Base-by-base conservation (phyloP, 1,284 basidiomycete genomes). In the Fomitopsis pinicola region DNA sequence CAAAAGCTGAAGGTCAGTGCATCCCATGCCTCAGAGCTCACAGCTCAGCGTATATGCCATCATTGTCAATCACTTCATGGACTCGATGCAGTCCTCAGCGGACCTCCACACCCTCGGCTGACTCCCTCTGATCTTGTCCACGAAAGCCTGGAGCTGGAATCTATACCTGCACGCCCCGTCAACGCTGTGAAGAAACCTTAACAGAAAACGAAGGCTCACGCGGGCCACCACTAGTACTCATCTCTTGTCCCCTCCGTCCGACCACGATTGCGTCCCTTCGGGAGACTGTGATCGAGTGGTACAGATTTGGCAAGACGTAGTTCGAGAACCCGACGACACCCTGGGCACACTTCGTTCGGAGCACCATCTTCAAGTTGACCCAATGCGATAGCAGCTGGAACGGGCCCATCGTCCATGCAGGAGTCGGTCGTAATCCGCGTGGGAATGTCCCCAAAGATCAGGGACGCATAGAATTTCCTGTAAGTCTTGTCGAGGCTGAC, bases 121-220 rank as follows among this genome's bases (percentile, higher is more conserved):
- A 42, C 82, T 74, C 10, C 81, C 83, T 42, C 78, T 78, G 6
- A 87, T 62, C 60, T 77, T 77, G 68, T 86, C 81, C 15, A 87
- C 79, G 62, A 87, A 83, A 7, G 80, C 82, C 70, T 85, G 83
- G 38, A 88, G 73, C 68, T 86, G 83, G 63, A 83, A 84, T 19
- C 84, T 76, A 69, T 85, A 87, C 44, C 76, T 78, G 61, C n/a
- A 14, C n/a, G 48, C 35, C 22, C 8, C 38, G 52, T 42, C 53
- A 48, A 22, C 33, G 42, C 42, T 17, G 22, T 22, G 10, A 26
- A 33, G 59, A n/a, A 10, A 9, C 4, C 59, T 19, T 15, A 28
- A n/a, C 38, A n/a, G 42, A 15, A 9, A 42, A 26, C 28, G 9
- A 8, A 7, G 28, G 70, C 71, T 70, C 71, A 83, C 64, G 85